Base-by-base conservation (phyloP, 2,329 filamentous ascomycete genomes). In the Aspergillus aculeatinus region DNA sequence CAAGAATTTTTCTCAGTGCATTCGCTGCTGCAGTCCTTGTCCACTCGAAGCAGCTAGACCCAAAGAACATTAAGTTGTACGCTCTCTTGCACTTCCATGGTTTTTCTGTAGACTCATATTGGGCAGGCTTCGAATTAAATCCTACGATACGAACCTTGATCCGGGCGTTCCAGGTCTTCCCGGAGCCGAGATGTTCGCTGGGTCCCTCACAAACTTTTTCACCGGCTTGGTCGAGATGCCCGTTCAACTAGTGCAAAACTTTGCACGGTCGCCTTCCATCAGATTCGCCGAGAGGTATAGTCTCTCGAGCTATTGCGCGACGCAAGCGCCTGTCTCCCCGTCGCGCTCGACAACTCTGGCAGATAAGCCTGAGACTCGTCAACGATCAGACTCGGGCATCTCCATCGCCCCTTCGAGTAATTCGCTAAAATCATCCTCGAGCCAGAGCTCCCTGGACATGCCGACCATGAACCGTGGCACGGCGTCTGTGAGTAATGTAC, bases 111-210 rank as follows among this genome's bases (percentile, higher is more conserved):
- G 31, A 48, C 19, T 25, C n/a, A 23, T 29, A 27, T 25, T 31
- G 1, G 2, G 3, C 53, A 80, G 78, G 11, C 81, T 80, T 64
- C 79, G 82, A 50, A 66, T 80, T n/a, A 72, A 77, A 63, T 89
- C 93, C 70, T 91, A 92, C 73, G 85, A 88, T 62, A 89, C 88
- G 0, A 89, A 92, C 58, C 85, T 87, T 48, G 88, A 91, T 44
- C 90, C 90, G 0, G 87, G 86, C 72, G 90, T 93, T 69, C 90
- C 91, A 0, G 86, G 93, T 47, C 87, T 88, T n/a, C 90, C 89
- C 23, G 90, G 86, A n/a, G 86, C 90, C 1, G 84, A 85, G 42
- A 90, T 91, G 0, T 76, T 96, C 1, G 79, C 95, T 7, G 89
- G 89, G 10, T 92, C 92, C 29, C 80, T 93, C 48, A 87, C 88